Percentiles rank a stretch among this genome's conserved stretches.
phyloP scores from a whole-genome alignment of 1,139 yeast species.

The Entelexis sorbosivorans region DNA sequence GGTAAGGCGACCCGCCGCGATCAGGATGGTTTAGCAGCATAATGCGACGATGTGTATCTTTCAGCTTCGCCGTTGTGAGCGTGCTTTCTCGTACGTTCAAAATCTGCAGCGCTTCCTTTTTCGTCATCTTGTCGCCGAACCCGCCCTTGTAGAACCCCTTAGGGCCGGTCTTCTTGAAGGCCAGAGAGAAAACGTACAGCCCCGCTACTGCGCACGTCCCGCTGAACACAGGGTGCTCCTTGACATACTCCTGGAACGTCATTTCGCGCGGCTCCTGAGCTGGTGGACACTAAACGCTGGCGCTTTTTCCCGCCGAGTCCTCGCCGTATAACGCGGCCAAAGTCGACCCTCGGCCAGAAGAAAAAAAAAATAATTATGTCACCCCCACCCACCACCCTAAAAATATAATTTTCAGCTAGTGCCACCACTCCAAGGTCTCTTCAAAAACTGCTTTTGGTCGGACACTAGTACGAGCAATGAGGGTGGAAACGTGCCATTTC shows the following conservation, averaged over 20 bases:
- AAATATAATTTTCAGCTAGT: not conserved
- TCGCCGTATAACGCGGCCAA: not conserved
- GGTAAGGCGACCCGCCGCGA: slow-evolving; percentile 89
- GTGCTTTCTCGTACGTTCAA: slow-evolving; percentile 73
- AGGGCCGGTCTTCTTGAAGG: slow-evolving; percentile 51
- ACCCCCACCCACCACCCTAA: not conserved
- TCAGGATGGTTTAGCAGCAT: slow-evolving; percentile 96
- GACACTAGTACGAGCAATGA: slow-evolving; percentile 40
- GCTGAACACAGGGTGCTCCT: slow-evolving; percentile 63
- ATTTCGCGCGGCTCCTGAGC: not conserved
- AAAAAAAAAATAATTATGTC: slow-evolving; percentile 3
- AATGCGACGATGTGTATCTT: slow-evolving; percentile 84
- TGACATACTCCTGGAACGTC: slow-evolving; percentile 34
- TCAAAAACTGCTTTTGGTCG: not conserved
- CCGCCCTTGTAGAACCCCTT: slow-evolving; percentile 74
- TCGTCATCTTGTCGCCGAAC: slow-evolving; percentile 79
- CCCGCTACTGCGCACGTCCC: slow-evolving; percentile 56
- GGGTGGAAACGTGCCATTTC: slow-evolving; percentile 90
- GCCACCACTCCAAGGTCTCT: not conserved
- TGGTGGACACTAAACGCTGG: not conserved
- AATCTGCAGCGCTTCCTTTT: slow-evolving; percentile 83
- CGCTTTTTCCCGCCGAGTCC: not conserved
- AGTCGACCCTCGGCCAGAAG: not conserved
- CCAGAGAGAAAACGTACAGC: slow-evolving; percentile 32
- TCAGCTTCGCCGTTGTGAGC: slow-evolving; percentile 62